phyloP scores from a whole-genome alignment of 2,329 filamentous ascomycete genomes.

The Fusarium sp. region DNA sequence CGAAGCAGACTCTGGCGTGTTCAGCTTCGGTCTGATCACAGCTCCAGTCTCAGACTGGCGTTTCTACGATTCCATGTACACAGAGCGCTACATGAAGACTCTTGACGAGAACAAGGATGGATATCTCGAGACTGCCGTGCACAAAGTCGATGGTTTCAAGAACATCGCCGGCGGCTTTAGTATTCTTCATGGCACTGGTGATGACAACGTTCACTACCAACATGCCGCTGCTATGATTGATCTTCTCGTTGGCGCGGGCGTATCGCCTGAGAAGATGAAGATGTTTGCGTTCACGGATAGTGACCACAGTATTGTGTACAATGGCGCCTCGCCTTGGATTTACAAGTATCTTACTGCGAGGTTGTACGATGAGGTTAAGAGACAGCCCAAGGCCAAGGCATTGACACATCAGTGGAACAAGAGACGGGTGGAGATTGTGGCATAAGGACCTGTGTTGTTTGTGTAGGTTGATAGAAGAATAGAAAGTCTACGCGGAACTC shows the following conservation, averaged over 20 bases:
- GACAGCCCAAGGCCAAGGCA: conserved; percentile 51
- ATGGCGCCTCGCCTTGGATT: conserved; percentile 63
- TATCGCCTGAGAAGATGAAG: conserved; percentile 69
- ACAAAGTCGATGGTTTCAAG: conserved; percentile 68
- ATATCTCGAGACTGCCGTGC: conserved; percentile 69
- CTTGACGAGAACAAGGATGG: conserved; percentile 64
- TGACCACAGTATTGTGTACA: conserved; percentile 69
- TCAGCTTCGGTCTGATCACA: conserved; percentile 70
- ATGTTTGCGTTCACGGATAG: conserved; percentile 73
- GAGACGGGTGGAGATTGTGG: conserved; percentile 4
- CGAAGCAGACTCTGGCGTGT: conserved; percentile 67
- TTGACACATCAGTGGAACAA: conserved; percentile 50
- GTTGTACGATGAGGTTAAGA: conserved; percentile 69
- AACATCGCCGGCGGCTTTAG: conserved; percentile 67
- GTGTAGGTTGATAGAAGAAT: background rate
- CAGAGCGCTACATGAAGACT: conserved; percentile 77
- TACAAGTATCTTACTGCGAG: conserved; percentile 70
- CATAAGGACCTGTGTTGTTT: fast-evolving
- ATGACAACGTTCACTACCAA: conserved; percentile 79
- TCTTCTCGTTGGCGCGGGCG: conserved; percentile 65
- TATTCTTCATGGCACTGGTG: conserved; percentile 72
- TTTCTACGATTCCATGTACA: conserved; percentile 77
- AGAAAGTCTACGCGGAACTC: fast-evolving
- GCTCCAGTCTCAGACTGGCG: conserved; percentile 75
- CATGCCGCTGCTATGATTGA: conserved; percentile 70